Conservation (phyloP, 2,329 filamentous ascomycete genomes). For the Gnomoniopsis smithogilvyi region DNA sequence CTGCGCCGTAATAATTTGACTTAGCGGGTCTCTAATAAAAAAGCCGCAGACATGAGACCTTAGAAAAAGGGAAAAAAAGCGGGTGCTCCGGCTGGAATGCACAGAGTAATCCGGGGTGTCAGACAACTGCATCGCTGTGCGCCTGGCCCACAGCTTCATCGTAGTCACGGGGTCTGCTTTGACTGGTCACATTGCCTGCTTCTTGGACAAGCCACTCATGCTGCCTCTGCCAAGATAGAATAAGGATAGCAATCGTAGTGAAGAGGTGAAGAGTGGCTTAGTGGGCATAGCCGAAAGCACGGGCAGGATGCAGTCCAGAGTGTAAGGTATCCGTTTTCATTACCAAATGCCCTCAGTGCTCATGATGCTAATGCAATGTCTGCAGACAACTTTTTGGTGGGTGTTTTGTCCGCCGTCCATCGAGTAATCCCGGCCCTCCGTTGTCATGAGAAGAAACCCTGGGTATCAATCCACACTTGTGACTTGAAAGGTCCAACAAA, state of each 20-base stretch:
- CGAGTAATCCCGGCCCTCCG: not conserved
- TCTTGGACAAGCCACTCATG: not conserved
- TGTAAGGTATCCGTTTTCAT: not conserved
- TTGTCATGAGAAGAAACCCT: not conserved
- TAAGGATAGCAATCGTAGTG: not conserved
- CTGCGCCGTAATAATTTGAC: not conserved
- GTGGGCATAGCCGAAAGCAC: not conserved
- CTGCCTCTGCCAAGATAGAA: not conserved
- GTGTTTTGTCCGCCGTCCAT: constrained; percentile 3
- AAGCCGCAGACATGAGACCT: not conserved
- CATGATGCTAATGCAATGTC: not conserved
- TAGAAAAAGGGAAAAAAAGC: not conserved
- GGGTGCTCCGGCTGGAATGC: not conserved
- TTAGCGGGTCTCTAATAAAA: not conserved
- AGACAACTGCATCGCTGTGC: not conserved
- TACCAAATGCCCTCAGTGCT: constrained; percentile 5
- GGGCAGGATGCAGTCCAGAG: not conserved
- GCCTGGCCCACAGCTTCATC: not conserved
- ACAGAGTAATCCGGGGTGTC: not conserved
- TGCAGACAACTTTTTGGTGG: not conserved
- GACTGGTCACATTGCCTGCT: not conserved
- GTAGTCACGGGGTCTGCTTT: not conserved
- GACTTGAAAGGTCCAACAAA: constrained; percentile 1
- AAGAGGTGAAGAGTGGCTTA: not conserved
- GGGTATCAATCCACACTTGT: constrained; percentile 13